These are phyloP conservation scores for Pichia norvegensis DNA, from an alignment of 1,139 yeast genomes.

Conservation along the genomic window DNA sequence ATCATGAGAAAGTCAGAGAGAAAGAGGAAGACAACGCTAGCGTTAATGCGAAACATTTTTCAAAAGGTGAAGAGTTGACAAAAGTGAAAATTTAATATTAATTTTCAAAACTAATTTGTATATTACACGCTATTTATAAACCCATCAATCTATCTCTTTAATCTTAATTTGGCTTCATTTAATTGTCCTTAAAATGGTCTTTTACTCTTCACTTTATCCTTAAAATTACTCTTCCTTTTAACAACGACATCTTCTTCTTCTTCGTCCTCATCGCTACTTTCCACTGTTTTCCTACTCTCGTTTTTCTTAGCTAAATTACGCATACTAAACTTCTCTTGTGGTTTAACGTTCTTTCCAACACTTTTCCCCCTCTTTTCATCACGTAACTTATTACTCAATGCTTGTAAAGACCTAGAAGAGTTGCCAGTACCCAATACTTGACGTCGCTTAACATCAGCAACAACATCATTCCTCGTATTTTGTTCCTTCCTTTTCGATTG, in stretches of 20 bases:
- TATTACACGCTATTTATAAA: background rate
- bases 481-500: conserved; percentile 1
- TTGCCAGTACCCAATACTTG: conserved; percentile 6
- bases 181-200: conserved; percentile 19
- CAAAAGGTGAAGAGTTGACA: background rate
- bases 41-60: background rate
- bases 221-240: conserved; percentile 14
- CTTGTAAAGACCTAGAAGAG: conserved; percentile 32
- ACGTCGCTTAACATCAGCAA: conserved; percentile 11
- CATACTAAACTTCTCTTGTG: background rate
- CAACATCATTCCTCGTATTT: conserved; percentile 1
- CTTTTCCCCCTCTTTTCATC: conserved; percentile 21
- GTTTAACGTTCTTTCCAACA: background rate
- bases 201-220: conserved; percentile 10
- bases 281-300: background rate
- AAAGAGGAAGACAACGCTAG: too few relatives aligned
- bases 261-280: conserved; percentile 8
- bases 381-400: conserved; percentile 41
- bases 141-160: background rate
- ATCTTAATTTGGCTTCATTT: background rate
- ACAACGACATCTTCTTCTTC: conserved; percentile 21
- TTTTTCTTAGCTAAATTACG: conserved; percentile 1
- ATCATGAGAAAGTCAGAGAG: background rate
- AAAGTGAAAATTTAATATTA: too few relatives aligned
- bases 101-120: background rate